A percentile compares a stretch with the other conserved stretches of the same genome.
Conservation (phyloP, 1,139 yeast species). For the Hemisphaericaspora xylofermentans region DNA sequence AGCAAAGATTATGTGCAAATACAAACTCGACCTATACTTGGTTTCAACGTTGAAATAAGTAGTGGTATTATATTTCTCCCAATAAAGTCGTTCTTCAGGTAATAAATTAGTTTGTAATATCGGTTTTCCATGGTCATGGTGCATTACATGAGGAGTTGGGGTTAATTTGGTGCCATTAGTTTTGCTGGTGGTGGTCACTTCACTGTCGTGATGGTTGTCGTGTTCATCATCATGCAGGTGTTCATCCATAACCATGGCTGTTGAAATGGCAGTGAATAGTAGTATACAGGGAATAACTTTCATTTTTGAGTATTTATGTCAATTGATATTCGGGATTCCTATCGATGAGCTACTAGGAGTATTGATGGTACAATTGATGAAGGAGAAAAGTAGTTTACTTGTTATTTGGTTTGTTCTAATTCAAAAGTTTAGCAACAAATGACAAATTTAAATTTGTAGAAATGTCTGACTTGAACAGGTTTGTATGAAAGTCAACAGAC, state of each 20-base stretch:
- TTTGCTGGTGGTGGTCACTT: neutral
- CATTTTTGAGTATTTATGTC: conserved; percentile 6
- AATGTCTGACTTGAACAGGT: no score
- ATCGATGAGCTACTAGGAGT: no score
- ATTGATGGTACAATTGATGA: no score
- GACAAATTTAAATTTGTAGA: no score
- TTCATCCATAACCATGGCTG: conserved; percentile 15
- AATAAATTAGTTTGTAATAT: conserved; percentile 66
- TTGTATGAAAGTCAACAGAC: no score
- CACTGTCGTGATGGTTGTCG: neutral
- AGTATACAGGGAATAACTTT: conserved; percentile 9
- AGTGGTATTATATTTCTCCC: conserved; percentile 83
- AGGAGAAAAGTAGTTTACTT: no score
- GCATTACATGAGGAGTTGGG: conserved; percentile 52
- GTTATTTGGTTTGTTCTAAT: no score
- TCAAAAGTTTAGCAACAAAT: no score
- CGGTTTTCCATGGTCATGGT: conserved; percentile 71
- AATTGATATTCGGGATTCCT: no score
- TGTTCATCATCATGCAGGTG: conserved; percentile 8
- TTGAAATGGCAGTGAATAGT: conserved; percentile 8
- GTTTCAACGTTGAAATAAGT: conserved; percentile 65
- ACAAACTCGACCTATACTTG: conserved; percentile 51
- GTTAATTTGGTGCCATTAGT: conserved; percentile 9
- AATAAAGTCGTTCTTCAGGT: conserved; percentile 71
- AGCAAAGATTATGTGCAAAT: conserved; percentile 54